A percentile compares a stretch with the other conserved stretches of the same genome.
These are phyloP conservation scores for Gossypium ekmanianum DNA, from an alignment of 345 rosid species.

Conservation along the genomic window DNA sequence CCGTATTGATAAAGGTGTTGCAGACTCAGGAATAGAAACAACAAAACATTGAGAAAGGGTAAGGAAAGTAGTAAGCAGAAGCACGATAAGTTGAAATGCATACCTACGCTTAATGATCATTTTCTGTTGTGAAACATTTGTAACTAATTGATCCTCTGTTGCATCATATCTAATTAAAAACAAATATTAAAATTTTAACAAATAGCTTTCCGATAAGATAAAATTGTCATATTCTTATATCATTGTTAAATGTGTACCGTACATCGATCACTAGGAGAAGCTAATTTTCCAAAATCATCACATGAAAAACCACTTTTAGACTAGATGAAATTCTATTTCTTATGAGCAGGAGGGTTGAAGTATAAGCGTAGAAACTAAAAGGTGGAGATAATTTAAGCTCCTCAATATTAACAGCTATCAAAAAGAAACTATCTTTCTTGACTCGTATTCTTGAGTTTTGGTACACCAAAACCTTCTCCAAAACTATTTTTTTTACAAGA, in stretches of 20 bases:
- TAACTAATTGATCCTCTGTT: conserved; percentile 48
- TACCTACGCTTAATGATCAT: conserved; percentile 85
- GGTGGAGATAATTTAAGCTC: no score
- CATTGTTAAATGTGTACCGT: neutral
- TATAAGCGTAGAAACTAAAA: neutral
- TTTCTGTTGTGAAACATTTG: conserved; percentile 69
- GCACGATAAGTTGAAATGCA: conserved; percentile 9
- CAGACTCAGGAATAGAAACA: neutral
- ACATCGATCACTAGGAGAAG: neutral
- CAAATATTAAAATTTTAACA: conserved; percentile 25
- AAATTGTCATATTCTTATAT: neutral
- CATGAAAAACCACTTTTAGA: neutral
- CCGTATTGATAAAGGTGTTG: neutral
- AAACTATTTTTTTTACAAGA: neutral
- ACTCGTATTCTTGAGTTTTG: neutral
- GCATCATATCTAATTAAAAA: conserved; percentile 88
- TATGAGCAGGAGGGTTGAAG: neutral
- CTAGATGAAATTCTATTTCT: neutral
- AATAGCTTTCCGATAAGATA: neutral
- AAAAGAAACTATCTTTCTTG: neutral
- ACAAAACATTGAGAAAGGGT: neutral
- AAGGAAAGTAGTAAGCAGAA: neutral
- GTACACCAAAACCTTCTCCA: neutral
- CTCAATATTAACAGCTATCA: no score
- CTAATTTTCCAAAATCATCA: neutral